Evolutionary conservation across 2,329 filamentous ascomycete genomes (phyloP).

Genomic region (Penicillium aurantiogriseum): DNA sequence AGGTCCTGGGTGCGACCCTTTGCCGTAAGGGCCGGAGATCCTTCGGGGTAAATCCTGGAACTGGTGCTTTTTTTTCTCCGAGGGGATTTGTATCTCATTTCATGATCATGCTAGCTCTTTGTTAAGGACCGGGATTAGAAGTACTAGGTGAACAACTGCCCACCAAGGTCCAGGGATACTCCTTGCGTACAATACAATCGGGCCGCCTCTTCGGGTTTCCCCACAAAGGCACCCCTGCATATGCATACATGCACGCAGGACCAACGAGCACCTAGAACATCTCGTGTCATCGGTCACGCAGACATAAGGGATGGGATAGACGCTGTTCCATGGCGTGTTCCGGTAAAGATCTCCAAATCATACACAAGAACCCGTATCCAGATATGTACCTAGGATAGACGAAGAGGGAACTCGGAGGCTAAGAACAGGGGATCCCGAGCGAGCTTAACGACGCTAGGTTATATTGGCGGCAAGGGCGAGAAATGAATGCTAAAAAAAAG

Average conservation of each 20-base stretch:
- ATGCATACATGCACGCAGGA: not conserved
- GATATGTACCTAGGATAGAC: not conserved
- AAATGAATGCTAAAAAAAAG: not conserved
- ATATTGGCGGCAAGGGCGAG: constrained; percentile 1
- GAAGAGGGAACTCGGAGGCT: not conserved
- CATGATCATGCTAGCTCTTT: not conserved
- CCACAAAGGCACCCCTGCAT: constrained; percentile 1
- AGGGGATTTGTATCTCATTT: not conserved
- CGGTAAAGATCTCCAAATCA: not conserved
- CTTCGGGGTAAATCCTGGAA: not conserved
- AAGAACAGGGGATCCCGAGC: not conserved
- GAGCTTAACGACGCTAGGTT: not conserved
- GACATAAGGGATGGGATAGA: not conserved
- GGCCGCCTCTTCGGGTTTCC: not conserved
- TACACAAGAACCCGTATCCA: not conserved
- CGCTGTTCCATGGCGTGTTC: not conserved
- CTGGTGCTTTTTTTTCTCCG: not conserved
- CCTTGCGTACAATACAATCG: too few species aligned
- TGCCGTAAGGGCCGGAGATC: too few species aligned
- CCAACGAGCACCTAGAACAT: not conserved
- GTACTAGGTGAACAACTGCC: not conserved
- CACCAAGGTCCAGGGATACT: not conserved
- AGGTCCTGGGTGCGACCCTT: not conserved
- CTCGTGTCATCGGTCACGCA: not conserved
- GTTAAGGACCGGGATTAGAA: not conserved